Evolutionary conservation across 371 early-diverging fungal genomes (phyloP).

Genomic region (Syncephalastrum contaminatum): DNA sequence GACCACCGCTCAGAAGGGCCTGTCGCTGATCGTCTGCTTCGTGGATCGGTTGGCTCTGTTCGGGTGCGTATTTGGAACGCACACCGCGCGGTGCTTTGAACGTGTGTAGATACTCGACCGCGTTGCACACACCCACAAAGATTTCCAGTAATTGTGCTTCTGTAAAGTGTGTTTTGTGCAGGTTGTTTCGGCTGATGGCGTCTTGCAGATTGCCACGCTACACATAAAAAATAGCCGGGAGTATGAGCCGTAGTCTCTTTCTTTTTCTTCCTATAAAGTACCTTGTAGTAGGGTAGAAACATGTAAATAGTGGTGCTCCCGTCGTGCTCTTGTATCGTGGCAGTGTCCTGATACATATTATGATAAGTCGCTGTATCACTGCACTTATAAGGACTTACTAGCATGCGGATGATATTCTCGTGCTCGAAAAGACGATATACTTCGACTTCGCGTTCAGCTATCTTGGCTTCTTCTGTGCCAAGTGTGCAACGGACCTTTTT

Average conservation of each 20-base stretch:
- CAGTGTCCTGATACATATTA: constrained; percentile 52
- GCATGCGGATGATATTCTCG: constrained; percentile 65
- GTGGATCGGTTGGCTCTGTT: constrained; percentile 3
- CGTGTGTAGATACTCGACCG: constrained; percentile 19
- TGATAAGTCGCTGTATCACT: background rate
- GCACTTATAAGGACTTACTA: constrained; percentile 43
- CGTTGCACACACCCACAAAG: constrained; percentile 16
- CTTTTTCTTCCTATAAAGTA: constrained; percentile 26
- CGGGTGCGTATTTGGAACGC: constrained; percentile 11
- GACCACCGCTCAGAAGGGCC: constrained; percentile 51
- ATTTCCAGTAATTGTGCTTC: constrained; percentile 51
- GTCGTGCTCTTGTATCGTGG: constrained; percentile 57
- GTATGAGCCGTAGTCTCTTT: too few species aligned
- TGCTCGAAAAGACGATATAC: constrained; percentile 65
- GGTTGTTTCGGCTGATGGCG: constrained; percentile 46
- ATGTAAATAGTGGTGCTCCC: constrained; percentile 66
- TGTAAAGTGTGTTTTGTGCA: constrained; percentile 41
- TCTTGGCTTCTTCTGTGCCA: constrained; percentile 56
- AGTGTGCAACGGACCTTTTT: constrained; percentile 70
- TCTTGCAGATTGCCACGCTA: constrained; percentile 69
- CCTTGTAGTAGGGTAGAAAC: constrained; percentile 66
- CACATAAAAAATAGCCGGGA: background rate
- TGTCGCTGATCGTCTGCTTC: constrained; percentile 17
- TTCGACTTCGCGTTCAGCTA: constrained; percentile 69
- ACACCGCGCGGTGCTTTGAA: constrained; percentile 13